Evolutionary conservation across 2,329 filamentous ascomycete species (phyloP).

Genomic region (Exophiala sp.): DNA sequence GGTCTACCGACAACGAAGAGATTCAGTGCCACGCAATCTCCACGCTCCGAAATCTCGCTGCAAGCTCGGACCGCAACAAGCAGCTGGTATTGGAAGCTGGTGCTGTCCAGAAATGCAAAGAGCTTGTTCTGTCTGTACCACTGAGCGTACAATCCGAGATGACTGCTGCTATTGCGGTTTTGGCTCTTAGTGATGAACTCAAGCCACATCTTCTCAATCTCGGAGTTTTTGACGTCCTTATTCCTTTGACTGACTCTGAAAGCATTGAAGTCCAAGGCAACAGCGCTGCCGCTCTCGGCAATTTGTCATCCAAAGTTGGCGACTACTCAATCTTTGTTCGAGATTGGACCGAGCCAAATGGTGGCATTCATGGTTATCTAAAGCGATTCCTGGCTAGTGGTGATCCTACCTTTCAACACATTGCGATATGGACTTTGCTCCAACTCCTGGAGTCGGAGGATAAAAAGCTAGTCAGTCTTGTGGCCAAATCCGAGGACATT

Average conservation of each 20-base stretch:
- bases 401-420: slow-evolving; percentile 97
- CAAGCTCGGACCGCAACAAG: slow-evolving; percentile 97
- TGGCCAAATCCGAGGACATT: slow-evolving; percentile 85
- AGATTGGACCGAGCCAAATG: slow-evolving; percentile 88
- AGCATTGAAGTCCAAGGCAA: slow-evolving; percentile 99
- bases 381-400: slow-evolving; percentile 89
- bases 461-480: slow-evolving; percentile 78
- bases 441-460: slow-evolving; percentile 96
- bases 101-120: slow-evolving; percentile 97
- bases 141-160: slow-evolving; percentile 97
- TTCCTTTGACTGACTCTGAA: slow-evolving; percentile 88
- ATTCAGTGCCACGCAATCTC: slow-evolving; percentile 99
- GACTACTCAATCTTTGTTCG: slow-evolving; percentile 96
- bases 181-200: slow-evolving; percentile 91
- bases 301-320: slow-evolving; percentile 94
- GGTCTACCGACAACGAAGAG: slow-evolving; percentile 95
- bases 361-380: slow-evolving; percentile 93
- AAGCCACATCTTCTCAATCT: slow-evolving; percentile 87
- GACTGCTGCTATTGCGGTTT: slow-evolving; percentile 97
- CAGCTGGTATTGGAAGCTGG: slow-evolving; percentile 94
- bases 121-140: slow-evolving; percentile 87
- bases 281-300: slow-evolving; percentile 91
- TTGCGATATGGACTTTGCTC: slow-evolving; percentile 95
- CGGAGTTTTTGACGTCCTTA: slow-evolving; percentile 93
- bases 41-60: slow-evolving; percentile 88